phyloP scores from a whole-genome alignment of 805 yeast species.

The Kazachstania martiniae region DNA sequence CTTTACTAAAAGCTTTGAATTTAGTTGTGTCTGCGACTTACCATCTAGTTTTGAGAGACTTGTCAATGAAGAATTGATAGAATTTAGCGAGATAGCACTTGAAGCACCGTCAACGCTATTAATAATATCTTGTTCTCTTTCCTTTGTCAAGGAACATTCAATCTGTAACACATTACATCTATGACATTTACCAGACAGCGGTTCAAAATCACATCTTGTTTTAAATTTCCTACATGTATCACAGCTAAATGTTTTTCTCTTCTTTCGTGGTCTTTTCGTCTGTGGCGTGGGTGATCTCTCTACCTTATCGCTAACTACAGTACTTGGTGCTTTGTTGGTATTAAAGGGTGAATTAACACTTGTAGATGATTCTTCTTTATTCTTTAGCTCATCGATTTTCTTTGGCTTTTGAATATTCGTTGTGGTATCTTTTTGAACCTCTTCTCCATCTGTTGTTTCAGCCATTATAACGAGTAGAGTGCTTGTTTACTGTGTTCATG shows the following conservation, averaged over 20 bases:
- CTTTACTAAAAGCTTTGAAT: neutral
- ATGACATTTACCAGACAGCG: conserved; percentile 35
- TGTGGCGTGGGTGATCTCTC: neutral
- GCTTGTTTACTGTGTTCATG: neutral
- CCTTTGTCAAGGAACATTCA: conserved; percentile 36
- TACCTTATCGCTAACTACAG: neutral
- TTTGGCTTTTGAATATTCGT: no score
- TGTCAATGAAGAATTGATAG: neutral
- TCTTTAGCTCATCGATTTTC: neutral
- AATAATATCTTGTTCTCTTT: conserved; percentile 15
- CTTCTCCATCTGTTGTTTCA: neutral
- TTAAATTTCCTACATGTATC: conserved; percentile 43
- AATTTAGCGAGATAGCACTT: neutral
- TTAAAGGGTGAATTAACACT: neutral
- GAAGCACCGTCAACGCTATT: conserved; percentile 15
- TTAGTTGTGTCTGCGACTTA: no score
- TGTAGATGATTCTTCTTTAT: neutral
- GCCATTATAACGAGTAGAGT: no score
- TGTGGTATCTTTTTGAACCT: neutral
- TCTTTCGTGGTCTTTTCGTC: conserved; percentile 24
- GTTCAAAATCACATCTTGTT: conserved; percentile 46
- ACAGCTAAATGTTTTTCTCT: conserved; percentile 36
- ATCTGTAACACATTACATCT: conserved; percentile 39
- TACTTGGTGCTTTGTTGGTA: neutral
- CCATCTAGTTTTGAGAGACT: no score